These are phyloP conservation scores for Lachnellula occidentalis DNA, from an alignment of 2,329 filamentous ascomycete genomes.

Conservation along the genomic window DNA sequence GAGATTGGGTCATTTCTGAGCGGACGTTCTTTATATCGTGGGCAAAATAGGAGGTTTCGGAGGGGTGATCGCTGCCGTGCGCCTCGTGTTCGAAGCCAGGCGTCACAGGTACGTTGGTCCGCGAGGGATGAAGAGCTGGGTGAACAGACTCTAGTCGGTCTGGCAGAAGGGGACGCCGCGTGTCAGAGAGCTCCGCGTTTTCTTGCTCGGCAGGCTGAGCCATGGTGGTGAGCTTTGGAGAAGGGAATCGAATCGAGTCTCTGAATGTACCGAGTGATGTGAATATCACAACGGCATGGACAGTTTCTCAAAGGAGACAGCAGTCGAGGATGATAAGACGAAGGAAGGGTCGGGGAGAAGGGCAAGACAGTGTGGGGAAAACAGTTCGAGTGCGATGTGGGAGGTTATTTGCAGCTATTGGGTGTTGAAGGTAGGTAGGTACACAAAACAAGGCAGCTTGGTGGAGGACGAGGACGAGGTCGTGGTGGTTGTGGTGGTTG, in stretches of 20 bases:
- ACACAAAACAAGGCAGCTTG: too few species aligned
- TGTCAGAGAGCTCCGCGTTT: conserved; percentile 14
- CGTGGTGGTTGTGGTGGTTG: too few species aligned
- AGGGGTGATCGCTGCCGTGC: conserved; percentile 16
- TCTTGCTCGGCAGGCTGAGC: conserved; percentile 8
- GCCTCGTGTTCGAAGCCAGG: conserved; percentile 24
- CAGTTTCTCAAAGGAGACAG: background rate
- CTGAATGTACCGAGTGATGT: background rate
- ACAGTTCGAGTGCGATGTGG: too few species aligned
- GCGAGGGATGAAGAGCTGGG: conserved; percentile 23
- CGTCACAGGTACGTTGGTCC: conserved; percentile 29
- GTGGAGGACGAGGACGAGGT: too few species aligned
- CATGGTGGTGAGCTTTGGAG: conserved; percentile 8
- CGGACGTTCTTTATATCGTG: conserved; percentile 15
- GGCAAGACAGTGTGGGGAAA: background rate
- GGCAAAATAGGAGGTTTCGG: conserved; percentile 23
- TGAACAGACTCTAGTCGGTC: conserved; percentile 22
- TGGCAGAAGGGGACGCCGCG: conserved; percentile 15
- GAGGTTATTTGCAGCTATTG: too few species aligned
- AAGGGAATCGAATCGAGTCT: background rate
- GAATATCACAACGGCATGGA: background rate
- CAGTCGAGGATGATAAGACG: background rate
- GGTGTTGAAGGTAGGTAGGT: too few species aligned
- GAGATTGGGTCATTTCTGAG: conserved; percentile 24
- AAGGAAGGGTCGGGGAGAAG: background rate